These are phyloP conservation scores for Dalbergia oliveri DNA, from an alignment of 306 rosid genomes.

Conservation along the genomic window DNA sequence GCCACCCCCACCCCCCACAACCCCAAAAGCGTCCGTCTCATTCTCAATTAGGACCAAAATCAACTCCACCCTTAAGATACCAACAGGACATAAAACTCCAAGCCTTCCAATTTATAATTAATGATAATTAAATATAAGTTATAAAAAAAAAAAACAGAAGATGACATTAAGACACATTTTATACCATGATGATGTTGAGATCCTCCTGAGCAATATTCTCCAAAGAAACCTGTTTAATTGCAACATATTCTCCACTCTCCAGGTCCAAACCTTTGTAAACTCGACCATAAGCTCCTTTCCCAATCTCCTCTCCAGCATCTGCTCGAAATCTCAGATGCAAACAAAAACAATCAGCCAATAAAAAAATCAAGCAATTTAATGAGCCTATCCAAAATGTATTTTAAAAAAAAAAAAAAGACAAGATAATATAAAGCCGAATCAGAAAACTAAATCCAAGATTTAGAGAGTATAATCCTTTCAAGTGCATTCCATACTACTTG, in stretches of 20 bases:
- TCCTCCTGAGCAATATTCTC: constrained; percentile 99
- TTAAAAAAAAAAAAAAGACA: constrained; percentile 20
- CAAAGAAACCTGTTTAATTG: constrained; percentile 99
- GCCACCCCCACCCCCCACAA: not conserved
- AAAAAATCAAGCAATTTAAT: constrained; percentile 25
- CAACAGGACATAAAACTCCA: constrained; percentile 17
- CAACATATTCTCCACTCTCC: constrained; percentile 99
- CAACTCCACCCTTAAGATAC: constrained; percentile 26
- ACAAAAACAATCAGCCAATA: constrained; percentile 22
- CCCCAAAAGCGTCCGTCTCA: constrained; percentile 10
- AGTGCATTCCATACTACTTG: constrained; percentile 12
- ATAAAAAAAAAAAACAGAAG: not conserved
- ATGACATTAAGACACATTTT: constrained; percentile 38
- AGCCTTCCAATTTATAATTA: constrained; percentile 25
- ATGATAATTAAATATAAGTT: constrained; percentile 1
- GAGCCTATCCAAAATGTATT: constrained; percentile 24
- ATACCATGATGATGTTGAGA: constrained; percentile 97
- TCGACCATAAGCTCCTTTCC: constrained; percentile 99
- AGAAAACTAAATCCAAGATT: constrained; percentile 4
- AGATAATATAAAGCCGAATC: constrained; percentile 11
- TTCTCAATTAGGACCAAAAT: constrained; percentile 32
- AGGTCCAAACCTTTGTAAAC: constrained; percentile 98
- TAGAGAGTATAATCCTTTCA: constrained; percentile 2
- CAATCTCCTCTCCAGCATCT: constrained; percentile 99
- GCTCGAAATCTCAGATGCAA: constrained; percentile 51